phyloP scores from a whole-genome alignment of 768 basidiomycete genomes.

The Phaeotremella skinneri region DNA sequence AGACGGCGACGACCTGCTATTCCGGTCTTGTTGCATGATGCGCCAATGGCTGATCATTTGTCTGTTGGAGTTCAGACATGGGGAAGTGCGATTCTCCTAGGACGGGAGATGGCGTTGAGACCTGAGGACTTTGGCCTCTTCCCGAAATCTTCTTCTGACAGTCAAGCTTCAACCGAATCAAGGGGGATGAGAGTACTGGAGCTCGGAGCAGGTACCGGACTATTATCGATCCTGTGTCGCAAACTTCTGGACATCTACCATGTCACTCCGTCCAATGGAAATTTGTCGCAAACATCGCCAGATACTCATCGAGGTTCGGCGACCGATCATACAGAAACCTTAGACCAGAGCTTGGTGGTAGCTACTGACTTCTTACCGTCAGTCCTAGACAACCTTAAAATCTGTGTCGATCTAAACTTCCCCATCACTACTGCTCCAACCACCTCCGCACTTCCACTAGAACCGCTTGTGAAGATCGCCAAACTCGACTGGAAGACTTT shows the following conservation, averaged over 20 bases:
- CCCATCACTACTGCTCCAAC: slow-evolving; percentile 7
- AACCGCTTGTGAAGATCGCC: slow-evolving; percentile 30
- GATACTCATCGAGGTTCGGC: neutral
- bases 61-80: slow-evolving; percentile 52
- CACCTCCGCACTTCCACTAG: neutral
- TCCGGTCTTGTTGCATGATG: slow-evolving; percentile 47
- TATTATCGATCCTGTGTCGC: slow-evolving; percentile 47
- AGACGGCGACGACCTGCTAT: slow-evolving; percentile 18
- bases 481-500: slow-evolving; percentile 50
- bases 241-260: slow-evolving; percentile 38
- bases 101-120: slow-evolving; percentile 39
- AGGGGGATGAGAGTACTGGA: slow-evolving; percentile 41
- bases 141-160: too few relatives aligned
- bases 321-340: too few relatives aligned
- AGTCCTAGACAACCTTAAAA: slow-evolving; percentile 46
- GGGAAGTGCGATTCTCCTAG: slow-evolving; percentile 49
- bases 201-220: slow-evolving; percentile 49
- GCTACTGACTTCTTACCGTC: slow-evolving; percentile 47
- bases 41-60: slow-evolving; percentile 49
- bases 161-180: too few relatives aligned
- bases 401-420: slow-evolving; percentile 50
- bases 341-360: slow-evolving; percentile 32
- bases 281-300: neutral
- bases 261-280: neutral
- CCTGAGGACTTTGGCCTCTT: slow-evolving; percentile 39